Conservation (phyloP, 768 basidiomycete genomes). For the Serendipita vermifera region DNA sequence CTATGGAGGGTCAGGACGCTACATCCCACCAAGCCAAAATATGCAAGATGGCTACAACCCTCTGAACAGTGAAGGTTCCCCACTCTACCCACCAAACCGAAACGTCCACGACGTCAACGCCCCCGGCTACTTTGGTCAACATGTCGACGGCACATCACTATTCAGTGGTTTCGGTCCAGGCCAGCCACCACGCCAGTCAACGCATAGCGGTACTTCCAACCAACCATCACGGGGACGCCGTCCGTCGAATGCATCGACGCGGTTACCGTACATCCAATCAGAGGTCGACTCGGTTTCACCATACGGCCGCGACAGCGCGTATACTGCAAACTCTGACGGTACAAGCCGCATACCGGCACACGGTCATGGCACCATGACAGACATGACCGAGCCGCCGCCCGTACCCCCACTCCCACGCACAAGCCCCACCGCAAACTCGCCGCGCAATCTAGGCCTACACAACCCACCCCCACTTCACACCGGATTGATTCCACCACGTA, state of each 20-base stretch:
- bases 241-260: neutral
- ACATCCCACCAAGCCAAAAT: neutral
- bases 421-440: neutral
- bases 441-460: neutral
- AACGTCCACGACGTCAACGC: neutral
- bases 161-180: slow-evolving; percentile 2
- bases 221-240: neutral
- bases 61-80: neutral
- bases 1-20: neutral
- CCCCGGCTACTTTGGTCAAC: neutral
- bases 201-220: neutral
- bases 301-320: slow-evolving; percentile 5
- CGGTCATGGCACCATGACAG: neutral
- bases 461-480: neutral
- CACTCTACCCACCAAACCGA: slow-evolving; percentile 4
- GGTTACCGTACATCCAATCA: neutral
- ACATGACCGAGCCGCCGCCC: neutral
- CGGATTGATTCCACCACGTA: slow-evolving; percentile 5
- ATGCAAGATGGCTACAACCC: slow-evolving; percentile 7
- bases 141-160: neutral
- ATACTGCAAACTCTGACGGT: neutral
- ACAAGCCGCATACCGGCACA: slow-evolving; percentile 1
- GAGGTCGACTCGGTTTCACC: neutral
- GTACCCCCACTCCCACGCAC: neutral
- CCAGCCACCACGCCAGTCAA: neutral